These are phyloP conservation scores for Polymyxa betae DNA, from an alignment of 208 protist species.

Conservation along the genomic window DNA sequence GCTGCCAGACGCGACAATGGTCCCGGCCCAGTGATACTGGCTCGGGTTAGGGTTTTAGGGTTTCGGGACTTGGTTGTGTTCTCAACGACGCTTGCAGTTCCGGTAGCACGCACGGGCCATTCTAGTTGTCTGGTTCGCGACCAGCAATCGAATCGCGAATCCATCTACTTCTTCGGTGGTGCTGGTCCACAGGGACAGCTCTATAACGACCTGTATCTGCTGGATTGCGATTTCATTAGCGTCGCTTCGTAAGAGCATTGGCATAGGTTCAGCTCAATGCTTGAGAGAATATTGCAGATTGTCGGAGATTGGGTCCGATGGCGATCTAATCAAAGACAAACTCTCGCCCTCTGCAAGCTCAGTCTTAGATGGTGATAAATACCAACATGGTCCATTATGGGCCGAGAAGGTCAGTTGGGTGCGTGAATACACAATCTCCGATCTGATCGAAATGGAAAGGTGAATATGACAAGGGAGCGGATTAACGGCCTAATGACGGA, in stretches of 20 bases:
- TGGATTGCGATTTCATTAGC: constrained; percentile 31
- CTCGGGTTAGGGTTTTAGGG: background rate
- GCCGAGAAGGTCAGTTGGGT: no score
- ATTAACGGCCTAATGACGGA: background rate
- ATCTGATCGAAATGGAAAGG: no score
- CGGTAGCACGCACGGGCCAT: background rate
- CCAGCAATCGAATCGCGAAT: background rate
- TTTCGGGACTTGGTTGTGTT: background rate
- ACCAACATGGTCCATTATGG: no score
- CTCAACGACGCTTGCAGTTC: constrained; percentile 33
- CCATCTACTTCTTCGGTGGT: constrained; percentile 45
- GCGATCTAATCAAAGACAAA: no score
- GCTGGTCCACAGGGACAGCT: constrained; percentile 16
- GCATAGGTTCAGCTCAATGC: background rate
- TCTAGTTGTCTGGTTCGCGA: constrained; percentile 36
- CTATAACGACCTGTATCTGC: constrained; percentile 50
- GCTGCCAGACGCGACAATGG: constrained; percentile 2
- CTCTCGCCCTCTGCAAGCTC: no score
- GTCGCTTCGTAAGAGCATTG: background rate
- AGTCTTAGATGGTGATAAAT: no score
- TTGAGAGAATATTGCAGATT: no score
- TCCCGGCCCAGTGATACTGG: constrained; percentile 47
- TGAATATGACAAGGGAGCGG: background rate
- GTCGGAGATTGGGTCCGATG: no score
- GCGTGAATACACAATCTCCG: no score